Evolutionary conservation across 2,329 filamentous ascomycete species (phyloP).

Genomic region (Verticillium longisporum): DNA sequence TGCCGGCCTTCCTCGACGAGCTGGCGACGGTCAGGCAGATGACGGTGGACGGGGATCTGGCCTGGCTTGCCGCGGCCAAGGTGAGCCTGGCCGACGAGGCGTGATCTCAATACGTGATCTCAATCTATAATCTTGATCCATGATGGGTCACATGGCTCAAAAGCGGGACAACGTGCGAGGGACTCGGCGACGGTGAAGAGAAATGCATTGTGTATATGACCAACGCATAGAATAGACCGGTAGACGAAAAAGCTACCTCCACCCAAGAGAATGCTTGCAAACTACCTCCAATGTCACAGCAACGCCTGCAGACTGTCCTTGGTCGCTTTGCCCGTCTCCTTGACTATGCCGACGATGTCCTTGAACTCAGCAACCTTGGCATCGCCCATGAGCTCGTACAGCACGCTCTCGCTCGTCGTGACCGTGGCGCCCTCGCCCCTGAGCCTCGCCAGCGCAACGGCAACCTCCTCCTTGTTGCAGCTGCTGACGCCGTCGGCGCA

Average conservation of each 20-base stretch:
- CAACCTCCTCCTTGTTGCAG: slow-evolving; percentile 76
- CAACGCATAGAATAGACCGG: no score
- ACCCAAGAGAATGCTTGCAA: not conserved
- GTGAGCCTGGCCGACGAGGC: slow-evolving; percentile 29
- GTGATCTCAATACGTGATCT: not conserved
- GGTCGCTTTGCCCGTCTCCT: slow-evolving; percentile 66
- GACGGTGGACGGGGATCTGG: slow-evolving; percentile 36
- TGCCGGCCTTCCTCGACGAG: slow-evolving; percentile 77
- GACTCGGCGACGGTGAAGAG: not conserved
- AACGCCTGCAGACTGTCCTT: slow-evolving; percentile 61
- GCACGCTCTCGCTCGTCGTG: slow-evolving; percentile 80
- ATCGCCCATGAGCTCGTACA: slow-evolving; percentile 88
- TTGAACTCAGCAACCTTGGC: slow-evolving; percentile 67
- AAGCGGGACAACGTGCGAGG: no score
- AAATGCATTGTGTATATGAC: no score
- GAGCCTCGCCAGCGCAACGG: slow-evolving; percentile 69
- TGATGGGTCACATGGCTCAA: no score
- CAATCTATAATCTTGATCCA: no score
- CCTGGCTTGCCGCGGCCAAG: slow-evolving; percentile 47
- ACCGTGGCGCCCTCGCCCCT: slow-evolving; percentile 69
- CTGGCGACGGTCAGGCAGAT: slow-evolving; percentile 43
- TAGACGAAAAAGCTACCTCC: no score
- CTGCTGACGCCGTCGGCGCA: slow-evolving; percentile 86
- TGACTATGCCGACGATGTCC: slow-evolving; percentile 67
- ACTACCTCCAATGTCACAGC: slow-evolving; percentile 24